Evolutionary conservation across 371 early-diverging fungal species (phyloP), one percentile per base, ranked within the genome.

Genomic region (Syncephalastrum monosporum): DNA sequence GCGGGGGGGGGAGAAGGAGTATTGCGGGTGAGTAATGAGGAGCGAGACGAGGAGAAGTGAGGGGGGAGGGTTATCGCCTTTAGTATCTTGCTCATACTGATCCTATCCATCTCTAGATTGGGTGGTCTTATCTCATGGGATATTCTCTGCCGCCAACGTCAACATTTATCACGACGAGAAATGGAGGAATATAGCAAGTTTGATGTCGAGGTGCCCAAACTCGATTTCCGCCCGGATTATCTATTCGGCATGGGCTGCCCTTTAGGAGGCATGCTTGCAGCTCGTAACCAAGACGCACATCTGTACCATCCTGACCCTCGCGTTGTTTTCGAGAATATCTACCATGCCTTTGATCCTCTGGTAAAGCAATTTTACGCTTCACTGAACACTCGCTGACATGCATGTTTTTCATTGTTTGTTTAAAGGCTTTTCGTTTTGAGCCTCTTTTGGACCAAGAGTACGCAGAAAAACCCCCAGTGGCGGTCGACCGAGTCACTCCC

Each of bases 91-190:
- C 3, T 16, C 13, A 44, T 44, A 29, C 33, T 33, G 41, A 29
- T 42, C 3, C 1, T 25, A 12, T n/a, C 7, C 4, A 41, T 14
- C 16, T 23, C 43, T 47, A 67, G 65, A 23, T 68, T 89, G 24
- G 89, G 89, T 46, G 86, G 87, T 16, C 67, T 87, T 15, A 85
- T 87, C 53, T 61, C 77, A 14, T 89, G 83, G 72, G 87, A 87
- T 62, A 74, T 89, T 23, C 59, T 89, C 17, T 68, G 72, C 4
- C 72, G 77, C 54, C 80, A 80, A 61, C 61, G 72, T 14, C 19
- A 41, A 45, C 56, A 53, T n/a, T 33, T 44, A 16, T 50, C 47
- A 14, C 44, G 59, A 19, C 57, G 56, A 21, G 66, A 72, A 56
- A 29, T 12, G 16, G 68, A 44, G 15, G 56, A 63, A 27, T 69